Evolutionary conservation across 176 grass and related monocot genomes (phyloP).

Genomic region (Eremochloa ophiuroides): DNA sequence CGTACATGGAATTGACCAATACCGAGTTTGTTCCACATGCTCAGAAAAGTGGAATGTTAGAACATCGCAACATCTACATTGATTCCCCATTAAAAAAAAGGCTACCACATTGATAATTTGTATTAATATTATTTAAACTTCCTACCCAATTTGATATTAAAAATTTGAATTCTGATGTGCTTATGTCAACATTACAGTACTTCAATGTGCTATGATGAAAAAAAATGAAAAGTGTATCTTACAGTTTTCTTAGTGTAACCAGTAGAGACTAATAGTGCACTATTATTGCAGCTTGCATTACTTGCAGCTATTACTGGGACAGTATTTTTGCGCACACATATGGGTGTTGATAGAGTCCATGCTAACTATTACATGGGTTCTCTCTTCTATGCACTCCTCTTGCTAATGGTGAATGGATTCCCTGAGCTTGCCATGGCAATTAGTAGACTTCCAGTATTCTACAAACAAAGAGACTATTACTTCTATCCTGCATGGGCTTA

Average conservation of each 20-base stretch:
- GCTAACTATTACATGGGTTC: conserved; percentile 70
- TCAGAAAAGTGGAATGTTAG: no score
- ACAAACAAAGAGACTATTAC: conserved; percentile 62
- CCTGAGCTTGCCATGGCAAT: conserved; percentile 63
- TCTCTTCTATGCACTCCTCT: conserved; percentile 48
- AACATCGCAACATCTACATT: no score
- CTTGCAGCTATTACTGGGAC: conserved; percentile 48
- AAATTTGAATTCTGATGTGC: no score
- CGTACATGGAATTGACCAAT: no score
- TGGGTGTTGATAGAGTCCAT: conserved; percentile 30
- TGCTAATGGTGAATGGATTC: conserved; percentile 63
- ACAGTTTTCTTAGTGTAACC: no score
- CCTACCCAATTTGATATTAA: no score
- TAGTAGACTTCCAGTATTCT: conserved; percentile 61
- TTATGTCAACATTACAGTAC: no score
- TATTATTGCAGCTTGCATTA: conserved; percentile 37
- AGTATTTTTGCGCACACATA: conserved; percentile 43
- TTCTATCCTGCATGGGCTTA: conserved; percentile 92
- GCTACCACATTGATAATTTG: no score
- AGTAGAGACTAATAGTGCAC: not conserved
- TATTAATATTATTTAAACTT: not conserved
- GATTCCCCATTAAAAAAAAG: no score
- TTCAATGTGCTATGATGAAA: no score
- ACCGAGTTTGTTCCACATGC: no score
- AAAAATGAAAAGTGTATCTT: no score